Conservation (phyloP, 2,329 filamentous ascomycete species). For the Neoscytalidium dimidiatum region DNA sequence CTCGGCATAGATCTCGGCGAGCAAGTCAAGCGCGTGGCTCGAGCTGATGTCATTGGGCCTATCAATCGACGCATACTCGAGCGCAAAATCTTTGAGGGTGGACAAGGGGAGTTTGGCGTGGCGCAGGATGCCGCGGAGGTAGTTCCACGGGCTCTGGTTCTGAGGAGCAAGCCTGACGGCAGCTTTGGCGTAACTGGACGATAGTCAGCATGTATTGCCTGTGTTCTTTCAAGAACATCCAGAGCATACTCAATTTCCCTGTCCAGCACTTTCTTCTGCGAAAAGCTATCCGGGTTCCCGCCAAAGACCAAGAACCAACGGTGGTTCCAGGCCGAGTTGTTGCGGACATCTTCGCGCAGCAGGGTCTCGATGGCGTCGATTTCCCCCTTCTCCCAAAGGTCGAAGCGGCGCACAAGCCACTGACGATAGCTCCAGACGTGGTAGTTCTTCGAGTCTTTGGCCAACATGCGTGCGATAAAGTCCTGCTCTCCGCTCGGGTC, state of each 20-base stretch:
- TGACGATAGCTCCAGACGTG: constrained; percentile 98
- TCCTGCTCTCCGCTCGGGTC: constrained; percentile 67
- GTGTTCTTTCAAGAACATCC: too few relatives aligned
- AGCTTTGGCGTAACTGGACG: constrained; percentile 55
- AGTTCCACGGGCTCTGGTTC: constrained; percentile 95
- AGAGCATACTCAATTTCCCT: constrained; percentile 62
- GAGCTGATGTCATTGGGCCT: constrained; percentile 57
- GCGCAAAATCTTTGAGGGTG: constrained; percentile 56
- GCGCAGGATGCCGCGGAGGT: constrained; percentile 73
- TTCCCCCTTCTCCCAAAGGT: constrained; percentile 62
- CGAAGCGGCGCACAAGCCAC: constrained; percentile 67
- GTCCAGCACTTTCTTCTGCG: constrained; percentile 61
- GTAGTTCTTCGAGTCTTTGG: constrained; percentile 91
- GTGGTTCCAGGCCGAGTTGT: constrained; percentile 98
- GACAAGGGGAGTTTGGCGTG: constrained; percentile 59
- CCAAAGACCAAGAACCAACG: constrained; percentile 90
- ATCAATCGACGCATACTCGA: constrained; percentile 55
- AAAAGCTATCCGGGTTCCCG: constrained; percentile 46
- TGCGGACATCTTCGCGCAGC: constrained; percentile 79
- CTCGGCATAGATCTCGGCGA: constrained; percentile 67
- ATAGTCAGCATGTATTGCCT: constrained; percentile 22
- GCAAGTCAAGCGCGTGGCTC: constrained; percentile 66
- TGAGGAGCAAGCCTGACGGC: constrained; percentile 81
- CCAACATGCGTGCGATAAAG: constrained; percentile 81
- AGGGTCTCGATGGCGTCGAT: constrained; percentile 70